Evolutionary conservation across 768 basidiomycete genomes (phyloP), one percentile per base, ranked within the genome.

Genomic region (Russula sp.): DNA sequence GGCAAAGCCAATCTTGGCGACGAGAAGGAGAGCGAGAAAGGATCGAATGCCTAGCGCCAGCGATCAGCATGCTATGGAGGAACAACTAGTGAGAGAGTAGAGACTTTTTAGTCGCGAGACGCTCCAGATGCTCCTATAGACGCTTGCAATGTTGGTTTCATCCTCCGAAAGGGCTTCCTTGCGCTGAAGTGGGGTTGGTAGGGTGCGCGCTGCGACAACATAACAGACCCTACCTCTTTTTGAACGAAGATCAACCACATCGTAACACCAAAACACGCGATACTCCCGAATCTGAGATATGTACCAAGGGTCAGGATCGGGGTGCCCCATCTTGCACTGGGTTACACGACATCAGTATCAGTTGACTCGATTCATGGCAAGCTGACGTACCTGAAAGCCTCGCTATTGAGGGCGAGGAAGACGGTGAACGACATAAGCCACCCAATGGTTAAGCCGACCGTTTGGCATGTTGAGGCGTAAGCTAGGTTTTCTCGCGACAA

Each of bases 381-480:
- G 67, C 93, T 88, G 85, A 1, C 10, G 14, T 36, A 67, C 66
- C 66, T 83, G 70, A 99, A 99, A 25, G 88, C 86, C 69, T 93
- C 87, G 65, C 92, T 94, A 71, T 98, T 99, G 70, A 99, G 85
- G 0, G 97, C 97, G 43, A 99, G 81, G 72, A 98, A 98, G 7
- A 98, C 94, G 7, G 97, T 99, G 71, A 97, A 98, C 2, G 93
- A 94, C 39, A 94, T 82, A 69, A 98, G 94, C 74, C 88, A 98
- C 2, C 97, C 97, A 1, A 91, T 90, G 68, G 95, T 98, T 35
- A 99, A 78, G 14, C 97, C 97, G 64, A 98, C 91, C 0, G 97
- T 98, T 73, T 99, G 97, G 59, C 95, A 97, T 13, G 94, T 98
- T 22, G 94, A 97, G 7, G 97, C 96, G 70, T 95, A 99, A 14